Conservation (phyloP, 1,284 basidiomycete species). For the Melampsora americana region DNA sequence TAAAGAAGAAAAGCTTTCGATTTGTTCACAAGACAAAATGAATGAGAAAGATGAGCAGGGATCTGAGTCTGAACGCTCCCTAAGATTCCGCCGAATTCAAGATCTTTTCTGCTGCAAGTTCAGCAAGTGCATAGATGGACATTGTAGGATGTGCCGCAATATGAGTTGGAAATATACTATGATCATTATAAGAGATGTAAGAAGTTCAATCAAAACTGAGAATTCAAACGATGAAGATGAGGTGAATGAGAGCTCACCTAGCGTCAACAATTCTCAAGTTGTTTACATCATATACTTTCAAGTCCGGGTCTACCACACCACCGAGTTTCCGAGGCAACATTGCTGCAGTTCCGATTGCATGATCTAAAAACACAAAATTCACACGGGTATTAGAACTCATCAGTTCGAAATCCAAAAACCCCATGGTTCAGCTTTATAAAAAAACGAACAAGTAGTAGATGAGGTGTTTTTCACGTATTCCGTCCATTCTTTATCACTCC, state of each 20-base stretch:
- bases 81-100: no score
- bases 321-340: slow-evolving; percentile 57
- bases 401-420: background rate
- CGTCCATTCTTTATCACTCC: slow-evolving; percentile 25
- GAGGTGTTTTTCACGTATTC: slow-evolving; percentile 15
- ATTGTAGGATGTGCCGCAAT: slow-evolving; percentile 28
- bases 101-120: slow-evolving; percentile 31
- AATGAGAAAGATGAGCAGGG: no score
- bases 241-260: slow-evolving; percentile 11
- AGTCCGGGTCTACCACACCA: slow-evolving; percentile 58
- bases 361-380: slow-evolving; percentile 13
- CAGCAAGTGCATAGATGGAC: slow-evolving; percentile 34
- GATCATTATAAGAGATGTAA: no score
- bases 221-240: background rate
- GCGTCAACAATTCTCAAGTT: slow-evolving; percentile 61
- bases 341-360: slow-evolving; percentile 55
- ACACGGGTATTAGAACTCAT: background rate
- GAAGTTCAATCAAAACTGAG: no score
- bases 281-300: slow-evolving; percentile 69
- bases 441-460: slow-evolving; percentile 35
- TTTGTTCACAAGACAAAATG: no score
- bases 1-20: no score
- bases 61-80: no score
- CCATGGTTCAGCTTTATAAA: background rate
- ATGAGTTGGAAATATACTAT: slow-evolving; percentile 33